Base-by-base conservation (phyloP, 345 rosid species). In the Anacardium occidentale region DNA sequence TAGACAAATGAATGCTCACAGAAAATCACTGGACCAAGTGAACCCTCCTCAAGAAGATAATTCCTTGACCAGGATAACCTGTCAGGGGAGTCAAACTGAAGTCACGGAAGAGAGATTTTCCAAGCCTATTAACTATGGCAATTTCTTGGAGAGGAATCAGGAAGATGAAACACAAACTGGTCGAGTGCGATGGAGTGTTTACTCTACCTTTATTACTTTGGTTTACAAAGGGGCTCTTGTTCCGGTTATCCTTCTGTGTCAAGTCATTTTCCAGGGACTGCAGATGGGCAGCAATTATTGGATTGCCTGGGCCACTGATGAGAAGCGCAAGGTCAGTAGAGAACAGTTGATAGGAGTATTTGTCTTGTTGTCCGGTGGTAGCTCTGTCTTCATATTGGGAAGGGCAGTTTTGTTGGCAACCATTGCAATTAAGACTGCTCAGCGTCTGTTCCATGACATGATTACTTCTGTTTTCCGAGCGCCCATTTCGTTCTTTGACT, bases 271-370 rank as follows among this genome's bases (percentile, higher is more conserved):
- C 80, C 96, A 90, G 68, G 90, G 85, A 60, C 83, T 88, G 40
- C 91, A 88, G 56, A 86, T 88, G 78, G 86, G 82, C 2, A 90
- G 93, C 85, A 88, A 83, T 65, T 90, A 88, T 76, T 90, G 93
- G 96, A 81, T 90, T 69, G 89, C 93, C 51, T 88, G 91, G 90
- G 91, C 89, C 52, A 77, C 88, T 1, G 90, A 81, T 20, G 84
- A 83, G 42, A 72, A 72, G 9, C 74, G 51, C 65, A 56, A 40
- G 37, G 80, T 88, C 66, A 65, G 70, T 55, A 77, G 77, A 42
- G 62, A 66, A 68, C 62, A 79, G 76, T 63, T 90, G 76, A 79
- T 90, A 17, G 84, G 89, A 47, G 71, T 83, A 53, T 90, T 86
- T 62, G 54, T 75, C 72, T 24, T 90, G 70, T 45, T 88, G 53